phyloP scores from a whole-genome alignment of 2,329 filamentous ascomycete genomes.

The Capronia coronata region DNA sequence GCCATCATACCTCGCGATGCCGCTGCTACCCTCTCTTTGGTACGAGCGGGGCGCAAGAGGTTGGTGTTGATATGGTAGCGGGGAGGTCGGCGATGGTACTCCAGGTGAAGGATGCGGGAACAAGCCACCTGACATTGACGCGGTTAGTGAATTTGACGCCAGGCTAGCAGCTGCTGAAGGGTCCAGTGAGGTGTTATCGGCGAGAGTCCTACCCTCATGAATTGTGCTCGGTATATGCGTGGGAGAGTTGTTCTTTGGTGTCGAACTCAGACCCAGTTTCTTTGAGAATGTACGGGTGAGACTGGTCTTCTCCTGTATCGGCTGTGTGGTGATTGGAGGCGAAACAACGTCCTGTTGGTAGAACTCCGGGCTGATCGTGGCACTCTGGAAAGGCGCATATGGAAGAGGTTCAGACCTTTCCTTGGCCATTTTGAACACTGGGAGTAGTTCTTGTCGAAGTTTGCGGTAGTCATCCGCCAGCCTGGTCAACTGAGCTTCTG shows the following conservation, averaged over 20 bases:
- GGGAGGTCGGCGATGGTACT: constrained; percentile 43
- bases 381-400: constrained; percentile 36
- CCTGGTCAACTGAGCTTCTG: constrained; percentile 75
- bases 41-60: constrained; percentile 43
- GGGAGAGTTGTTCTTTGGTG: constrained; percentile 67
- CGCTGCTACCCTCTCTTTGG: constrained; percentile 31
- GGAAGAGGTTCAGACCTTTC: constrained; percentile 86
- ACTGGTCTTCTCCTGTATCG: constrained; percentile 42
- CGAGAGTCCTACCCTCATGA: constrained; percentile 58
- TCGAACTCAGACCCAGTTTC: constrained; percentile 60
- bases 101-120: constrained; percentile 50
- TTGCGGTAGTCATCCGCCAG: constrained; percentile 84
- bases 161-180: constrained; percentile 62
- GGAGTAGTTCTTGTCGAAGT: constrained; percentile 83
- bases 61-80: constrained; percentile 37
- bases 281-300: constrained; percentile 70
- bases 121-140: constrained; percentile 56
- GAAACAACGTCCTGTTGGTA: constrained; percentile 30
- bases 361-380: constrained; percentile 31
- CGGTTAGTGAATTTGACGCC: constrained; percentile 63
- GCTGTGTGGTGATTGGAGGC: constrained; percentile 25
- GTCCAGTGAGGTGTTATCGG: constrained; percentile 51
- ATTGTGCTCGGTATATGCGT: constrained; percentile 61
- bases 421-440: constrained; percentile 83
- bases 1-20: constrained; percentile 35